A percentile compares a stretch with the other conserved stretches of the same genome.
These are phyloP conservation scores for Barnettozyma wickerhamii DNA, from an alignment of 805 yeast species.

Conservation along the genomic window DNA sequence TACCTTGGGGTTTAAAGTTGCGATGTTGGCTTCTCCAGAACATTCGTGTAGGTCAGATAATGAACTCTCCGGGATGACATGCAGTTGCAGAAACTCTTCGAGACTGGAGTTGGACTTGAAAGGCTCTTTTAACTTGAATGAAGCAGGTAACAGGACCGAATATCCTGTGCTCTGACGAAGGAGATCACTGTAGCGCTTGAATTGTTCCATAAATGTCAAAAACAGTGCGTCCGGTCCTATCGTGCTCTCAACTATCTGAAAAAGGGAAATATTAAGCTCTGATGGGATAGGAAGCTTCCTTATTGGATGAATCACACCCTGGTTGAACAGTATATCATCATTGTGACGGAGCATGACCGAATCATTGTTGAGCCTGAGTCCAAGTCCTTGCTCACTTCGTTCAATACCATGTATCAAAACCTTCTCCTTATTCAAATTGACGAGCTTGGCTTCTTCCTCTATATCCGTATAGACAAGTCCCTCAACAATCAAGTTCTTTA, in stretches of 20 bases:
- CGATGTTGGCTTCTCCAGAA: constrained; percentile 34
- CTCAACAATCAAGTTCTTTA: constrained; percentile 57
- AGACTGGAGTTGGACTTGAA: constrained; percentile 36
- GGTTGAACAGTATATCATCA: constrained; percentile 68
- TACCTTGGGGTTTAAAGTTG: constrained; percentile 41
- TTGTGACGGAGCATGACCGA: constrained; percentile 29
- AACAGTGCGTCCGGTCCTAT: constrained; percentile 37
- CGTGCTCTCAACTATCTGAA: constrained; percentile 54
- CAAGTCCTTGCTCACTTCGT: constrained; percentile 13
- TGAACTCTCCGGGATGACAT: constrained; percentile 60
- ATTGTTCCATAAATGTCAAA: constrained; percentile 39
- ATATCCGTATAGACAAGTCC: constrained; percentile 67
- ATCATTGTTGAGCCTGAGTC: constrained; percentile 20
- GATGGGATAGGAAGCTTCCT: constrained; percentile 53
- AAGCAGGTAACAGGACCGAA: constrained; percentile 73
- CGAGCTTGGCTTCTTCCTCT: constrained; percentile 25
- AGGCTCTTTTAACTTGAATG: constrained; percentile 44
- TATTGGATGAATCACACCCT: constrained; percentile 82
- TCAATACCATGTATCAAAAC: constrained; percentile 18
- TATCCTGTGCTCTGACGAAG: constrained; percentile 37
- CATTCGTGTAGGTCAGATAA: constrained; percentile 45
- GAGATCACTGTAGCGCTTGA: constrained; percentile 39
- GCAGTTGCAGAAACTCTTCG: constrained; percentile 57
- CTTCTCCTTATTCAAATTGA: constrained; percentile 28
- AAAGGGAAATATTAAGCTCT: constrained; percentile 45